Percentiles rank a stretch among this genome's conserved stretches.
Conservation (phyloP, 257 asterid genomes). For the Fraxinus excelsior region DNA sequence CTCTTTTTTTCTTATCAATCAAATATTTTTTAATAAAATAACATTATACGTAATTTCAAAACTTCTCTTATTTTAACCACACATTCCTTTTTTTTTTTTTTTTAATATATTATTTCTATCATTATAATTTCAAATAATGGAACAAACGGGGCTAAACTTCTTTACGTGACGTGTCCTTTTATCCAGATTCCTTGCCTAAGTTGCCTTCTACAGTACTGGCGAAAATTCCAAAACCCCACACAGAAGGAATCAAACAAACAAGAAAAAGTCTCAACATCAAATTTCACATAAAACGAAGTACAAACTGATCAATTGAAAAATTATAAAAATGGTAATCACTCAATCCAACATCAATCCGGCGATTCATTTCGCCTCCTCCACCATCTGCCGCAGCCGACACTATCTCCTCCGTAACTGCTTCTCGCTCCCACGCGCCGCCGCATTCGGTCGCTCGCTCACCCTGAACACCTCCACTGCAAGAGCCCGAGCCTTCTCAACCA, state of each 20-base stretch:
- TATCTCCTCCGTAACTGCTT: slow-evolving; percentile 34
- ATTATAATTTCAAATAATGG: too few species aligned
- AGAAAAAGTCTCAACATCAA: background rate
- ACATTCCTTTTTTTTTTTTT: too few species aligned
- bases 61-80: too few species aligned
- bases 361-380: slow-evolving; percentile 60
- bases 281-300: background rate
- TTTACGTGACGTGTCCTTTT: slow-evolving; percentile 22
- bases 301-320: background rate
- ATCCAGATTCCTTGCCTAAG: slow-evolving; percentile 18
- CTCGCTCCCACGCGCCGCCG: slow-evolving; percentile 35
- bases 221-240: background rate
- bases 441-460: slow-evolving; percentile 41
- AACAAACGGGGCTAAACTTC: too few species aligned
- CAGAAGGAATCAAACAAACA: slow-evolving; percentile 6
- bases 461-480: slow-evolving; percentile 25
- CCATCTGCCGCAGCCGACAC: slow-evolving; percentile 46
- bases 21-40: too few species aligned
- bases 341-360: slow-evolving; percentile 68
- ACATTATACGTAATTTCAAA: too few species aligned
- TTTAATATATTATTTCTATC: too few species aligned
- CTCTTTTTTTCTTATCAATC: too few species aligned
- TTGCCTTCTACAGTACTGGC: background rate
- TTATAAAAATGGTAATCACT: slow-evolving; percentile 33
- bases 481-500: slow-evolving; percentile 52